These are phyloP conservation scores for Lentinula raphanica DNA, from an alignment of 768 basidiomycete species.

Conservation along the genomic window DNA sequence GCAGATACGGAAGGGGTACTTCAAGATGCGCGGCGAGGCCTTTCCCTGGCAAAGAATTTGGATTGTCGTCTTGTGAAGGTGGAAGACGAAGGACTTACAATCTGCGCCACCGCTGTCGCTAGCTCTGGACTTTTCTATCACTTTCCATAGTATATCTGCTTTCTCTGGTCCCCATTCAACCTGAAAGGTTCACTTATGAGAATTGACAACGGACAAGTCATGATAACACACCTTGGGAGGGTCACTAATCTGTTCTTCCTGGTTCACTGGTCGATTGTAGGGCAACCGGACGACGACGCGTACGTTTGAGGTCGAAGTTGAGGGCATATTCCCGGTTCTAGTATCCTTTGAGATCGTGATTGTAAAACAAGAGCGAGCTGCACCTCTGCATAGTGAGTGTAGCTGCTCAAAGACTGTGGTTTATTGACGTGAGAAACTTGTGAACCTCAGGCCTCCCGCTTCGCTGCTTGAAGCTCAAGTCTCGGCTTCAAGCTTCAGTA, in stretches of 20 bases:
- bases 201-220: conserved; percentile 2
- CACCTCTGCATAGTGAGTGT: not conserved
- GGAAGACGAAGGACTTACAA: conserved; percentile 62
- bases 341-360: not conserved
- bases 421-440: not conserved
- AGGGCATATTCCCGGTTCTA: conserved; percentile 21
- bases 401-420: not conserved
- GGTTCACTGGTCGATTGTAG: conserved; percentile 69
- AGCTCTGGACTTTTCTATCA: conserved; percentile 72
- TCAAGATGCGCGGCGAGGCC: conserved; percentile 73
- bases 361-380: not conserved
- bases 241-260: conserved; percentile 37
- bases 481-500: too few relatives aligned
- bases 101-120: conserved; percentile 72
- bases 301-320: conserved; percentile 32
- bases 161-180: conserved; percentile 85
- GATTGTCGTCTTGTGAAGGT: not conserved
- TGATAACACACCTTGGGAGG: conserved; percentile 51
- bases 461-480: too few relatives aligned
- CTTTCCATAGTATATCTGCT: conserved; percentile 83
- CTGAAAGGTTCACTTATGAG: conserved; percentile 31
- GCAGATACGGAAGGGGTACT: conserved; percentile 78
- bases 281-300: conserved; percentile 80
- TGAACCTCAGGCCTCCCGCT: too few relatives aligned
- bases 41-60: conserved; percentile 53